Conservation (phyloP, 192 early-diverging fungal genomes). For the Pecoramyces ruminantium region DNA sequence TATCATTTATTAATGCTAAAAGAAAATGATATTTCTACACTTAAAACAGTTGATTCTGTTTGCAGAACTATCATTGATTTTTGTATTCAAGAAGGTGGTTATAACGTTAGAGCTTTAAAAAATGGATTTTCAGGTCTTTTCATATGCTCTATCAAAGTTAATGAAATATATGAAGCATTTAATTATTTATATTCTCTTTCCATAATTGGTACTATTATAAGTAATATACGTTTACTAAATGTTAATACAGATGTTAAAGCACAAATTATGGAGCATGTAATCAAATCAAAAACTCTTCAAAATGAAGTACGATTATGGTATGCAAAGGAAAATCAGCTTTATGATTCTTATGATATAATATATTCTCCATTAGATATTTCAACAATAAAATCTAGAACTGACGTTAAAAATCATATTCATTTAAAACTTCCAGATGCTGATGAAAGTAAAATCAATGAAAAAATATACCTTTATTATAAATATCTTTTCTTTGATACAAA, state of each 20-base stretch:
- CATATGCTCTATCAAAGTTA: not conserved
- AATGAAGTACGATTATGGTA: not conserved
- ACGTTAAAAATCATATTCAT: not conserved
- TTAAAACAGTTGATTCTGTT: not conserved
- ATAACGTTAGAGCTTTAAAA: not conserved
- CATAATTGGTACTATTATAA: not conserved
- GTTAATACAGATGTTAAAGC: not conserved
- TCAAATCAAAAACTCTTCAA: not conserved
- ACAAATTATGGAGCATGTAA: not conserved
- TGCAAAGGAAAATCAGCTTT: not conserved
- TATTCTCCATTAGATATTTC: not conserved
- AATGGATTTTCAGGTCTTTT: not conserved
- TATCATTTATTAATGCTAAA: not conserved
- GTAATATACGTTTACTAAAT: not conserved
- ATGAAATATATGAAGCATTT: not conserved
- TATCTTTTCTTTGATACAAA: not conserved
- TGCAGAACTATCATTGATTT: not conserved
- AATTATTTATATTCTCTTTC: not conserved
- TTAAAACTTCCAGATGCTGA: not conserved
- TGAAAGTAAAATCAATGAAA: not conserved
- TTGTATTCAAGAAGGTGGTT: not conserved
- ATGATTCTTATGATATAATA: not conserved
- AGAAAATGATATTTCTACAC: not conserved
- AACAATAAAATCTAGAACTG: not conserved
- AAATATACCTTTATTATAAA: not conserved